phyloP scores from a whole-genome alignment of 2,329 filamentous ascomycete species.

The Penicillium sp. region DNA sequence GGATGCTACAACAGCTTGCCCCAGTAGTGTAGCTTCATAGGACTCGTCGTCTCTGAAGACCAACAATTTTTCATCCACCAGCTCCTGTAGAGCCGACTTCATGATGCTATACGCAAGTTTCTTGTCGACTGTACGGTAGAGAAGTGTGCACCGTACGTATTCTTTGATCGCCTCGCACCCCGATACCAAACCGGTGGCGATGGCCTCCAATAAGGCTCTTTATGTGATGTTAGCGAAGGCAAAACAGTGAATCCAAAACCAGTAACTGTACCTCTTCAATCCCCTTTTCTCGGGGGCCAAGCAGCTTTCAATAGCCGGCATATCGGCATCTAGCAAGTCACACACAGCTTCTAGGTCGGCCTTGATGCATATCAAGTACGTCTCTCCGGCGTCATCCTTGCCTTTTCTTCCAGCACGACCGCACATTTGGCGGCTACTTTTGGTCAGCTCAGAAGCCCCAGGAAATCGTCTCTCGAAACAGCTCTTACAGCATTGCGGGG shows the following conservation, averaged over 20 bases:
- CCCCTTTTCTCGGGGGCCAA: slow-evolving; percentile 65
- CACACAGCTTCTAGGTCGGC: slow-evolving; percentile 67
- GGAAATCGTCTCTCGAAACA: neutral
- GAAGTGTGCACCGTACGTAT: slow-evolving; percentile 65
- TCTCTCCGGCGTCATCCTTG: slow-evolving; percentile 74
- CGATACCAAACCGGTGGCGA: slow-evolving; percentile 66
- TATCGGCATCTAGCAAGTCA: slow-evolving; percentile 67
- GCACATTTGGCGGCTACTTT: slow-evolving; percentile 66
- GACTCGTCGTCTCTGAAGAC: slow-evolving; percentile 49
- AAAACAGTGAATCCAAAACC: neutral
- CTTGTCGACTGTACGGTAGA: slow-evolving; percentile 57
- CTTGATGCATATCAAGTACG: slow-evolving; percentile 70
- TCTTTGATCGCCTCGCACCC: slow-evolving; percentile 63
- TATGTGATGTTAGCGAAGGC: slow-evolving; percentile 2
- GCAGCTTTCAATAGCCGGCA: slow-evolving; percentile 68
- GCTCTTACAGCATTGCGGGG: slow-evolving; percentile 64
- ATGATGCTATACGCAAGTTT: slow-evolving; percentile 55
- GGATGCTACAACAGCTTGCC: slow-evolving; percentile 68
- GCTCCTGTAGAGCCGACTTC: slow-evolving; percentile 57
- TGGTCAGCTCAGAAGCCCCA: slow-evolving; percentile 21
- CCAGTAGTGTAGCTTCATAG: slow-evolving; percentile 63
- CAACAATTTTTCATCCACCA: slow-evolving; percentile 58
- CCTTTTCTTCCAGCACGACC: slow-evolving; percentile 74
- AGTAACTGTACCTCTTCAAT: slow-evolving; percentile 57
- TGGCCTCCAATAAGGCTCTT: slow-evolving; percentile 68